Conservation (phyloP, 2,329 filamentous ascomycete genomes). For the Fusarium protoensiforme region DNA sequence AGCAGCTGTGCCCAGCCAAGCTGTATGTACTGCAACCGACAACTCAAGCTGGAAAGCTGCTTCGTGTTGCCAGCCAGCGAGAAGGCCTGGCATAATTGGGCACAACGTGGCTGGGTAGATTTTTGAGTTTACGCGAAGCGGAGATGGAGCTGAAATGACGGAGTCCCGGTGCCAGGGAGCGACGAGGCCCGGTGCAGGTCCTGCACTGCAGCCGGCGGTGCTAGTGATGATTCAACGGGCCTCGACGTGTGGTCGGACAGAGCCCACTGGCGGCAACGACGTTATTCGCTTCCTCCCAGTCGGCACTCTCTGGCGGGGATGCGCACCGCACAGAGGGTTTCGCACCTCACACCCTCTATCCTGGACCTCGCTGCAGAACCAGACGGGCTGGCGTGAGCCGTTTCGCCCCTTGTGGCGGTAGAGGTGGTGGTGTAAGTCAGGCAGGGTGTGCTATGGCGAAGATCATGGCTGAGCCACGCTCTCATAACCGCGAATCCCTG, state of each 20-base stretch:
- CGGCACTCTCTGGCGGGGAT: conserved; percentile 5
- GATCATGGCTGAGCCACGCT: conserved; percentile 36
- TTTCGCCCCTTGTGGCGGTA: conserved; percentile 34
- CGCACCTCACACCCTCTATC: conserved; percentile 34
- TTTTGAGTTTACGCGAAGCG: conserved; percentile 37
- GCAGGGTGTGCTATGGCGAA: conserved; percentile 28
- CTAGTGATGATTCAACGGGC: conserved; percentile 19
- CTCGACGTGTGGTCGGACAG: conserved; percentile 20
- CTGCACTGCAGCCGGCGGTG: conserved; percentile 3
- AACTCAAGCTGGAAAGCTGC: background rate
- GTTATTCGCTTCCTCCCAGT: conserved; percentile 23
- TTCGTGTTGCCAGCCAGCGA: background rate
- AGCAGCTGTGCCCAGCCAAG: background rate
- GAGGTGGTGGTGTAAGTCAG: conserved; percentile 33
- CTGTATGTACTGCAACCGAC: background rate
- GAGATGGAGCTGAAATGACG: conserved; percentile 38
- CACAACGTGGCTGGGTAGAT: conserved; percentile 27
- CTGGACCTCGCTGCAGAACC: conserved; percentile 27
- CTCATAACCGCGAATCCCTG: conserved; percentile 32
- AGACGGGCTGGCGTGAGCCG: conserved; percentile 32
- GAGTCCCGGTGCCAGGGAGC: conserved; percentile 15
- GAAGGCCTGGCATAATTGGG: conserved; percentile 23
- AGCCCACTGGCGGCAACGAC: conserved; percentile 16
- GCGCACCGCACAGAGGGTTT: conserved; percentile 4
- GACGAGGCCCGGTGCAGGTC: conserved; percentile 6